Evolutionary conservation across 805 yeast species (phyloP), one percentile per base, ranked within the genome.

Genomic region (Lachancea sp.): DNA sequence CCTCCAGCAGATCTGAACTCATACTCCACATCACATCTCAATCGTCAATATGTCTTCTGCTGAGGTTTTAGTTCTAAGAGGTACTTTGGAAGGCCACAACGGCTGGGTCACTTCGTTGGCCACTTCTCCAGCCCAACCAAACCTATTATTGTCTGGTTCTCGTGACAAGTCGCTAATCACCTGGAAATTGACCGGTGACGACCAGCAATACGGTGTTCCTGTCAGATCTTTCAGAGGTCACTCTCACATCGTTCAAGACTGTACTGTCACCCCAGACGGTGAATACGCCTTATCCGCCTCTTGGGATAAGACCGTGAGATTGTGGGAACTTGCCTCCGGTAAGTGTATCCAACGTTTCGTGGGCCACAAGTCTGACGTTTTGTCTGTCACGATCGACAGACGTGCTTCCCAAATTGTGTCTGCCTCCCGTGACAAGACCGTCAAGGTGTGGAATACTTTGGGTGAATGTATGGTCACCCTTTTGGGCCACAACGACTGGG

Each of bases 51-150:
- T 83, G 89, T 75, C 88, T 72, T 50, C 58, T 52, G 82, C 78
- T 73, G 97, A 89, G 85, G 95, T 89, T 81, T 80, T 90, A 78
- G 96, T 90, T 73, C 85, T 92, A 72, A 89, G 97, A 83, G 99
- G 97, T 72, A 86, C 97, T 81, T 83, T 92, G 71, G 97, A 90
- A 78, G 96, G 87, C 67, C 87, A 81, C 81, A 79, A 77, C 74
- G 87, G 87, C 67, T 90, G 97, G 97, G 98, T 92, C 67, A 92
- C 98, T 57, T 80, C 96, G 70, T 79, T 92, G 65, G 95, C 97
- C 74, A 92, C 97, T 75, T 82, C 95, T 69, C 83, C 88, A 66
- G 88, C 89, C 69, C 86, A 88, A 81, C 98, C 98, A 74, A 96
- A 92, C 74, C 76, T 92, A 68, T 81, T 92, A 67, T 79, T 92